Base-by-base conservation (phyloP, 179 eudicot genomes). In the Spinacia oleracea region DNA sequence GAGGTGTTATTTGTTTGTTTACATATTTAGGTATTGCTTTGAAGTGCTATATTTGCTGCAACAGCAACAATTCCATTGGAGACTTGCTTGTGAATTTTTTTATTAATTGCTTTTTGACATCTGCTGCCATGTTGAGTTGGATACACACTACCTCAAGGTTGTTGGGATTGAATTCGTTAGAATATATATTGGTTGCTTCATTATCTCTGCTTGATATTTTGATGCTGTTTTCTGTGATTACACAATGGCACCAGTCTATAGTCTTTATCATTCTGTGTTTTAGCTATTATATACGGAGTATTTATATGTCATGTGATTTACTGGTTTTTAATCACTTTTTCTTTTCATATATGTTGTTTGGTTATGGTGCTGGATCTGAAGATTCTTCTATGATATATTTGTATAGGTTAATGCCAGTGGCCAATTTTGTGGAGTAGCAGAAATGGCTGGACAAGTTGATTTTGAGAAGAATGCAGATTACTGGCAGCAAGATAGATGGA, bases 401-500 rank as follows among this genome's bases (percentile, higher is more conserved):
- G 48, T 80, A 69, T 81, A 96, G 99, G 99, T 96, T 53, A 96
- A 96, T 89, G 97, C 98, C 45, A 96, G 98, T 84, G 97, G 96
- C 32, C 99, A 93, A 72, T 96, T 96, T 68, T 96, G 99, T 74
- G 99, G 99, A 48, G 90, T 96, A 32, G 98, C 98, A 50, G 98
- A 96, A 89, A 96, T 96, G 99, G 77, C 74, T 42, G 98, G 99
- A 59, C 88, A 96, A 59, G 92, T 96, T 69, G 99, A 96, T 83
- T 96, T 96, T 75, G 93, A 89, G 81, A 88, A 89, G 56, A 88
- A 88, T 89, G 98, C 96, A 64, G 94, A 93, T 31, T 92, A 93
- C 85, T 96, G 99, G 99, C 98, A 93, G 83, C 99, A 93, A 87
- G 99, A 93, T 85, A 90, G 98, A 83, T 96, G 99, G 99, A 96